These are phyloP conservation scores for Uronychia setigera DNA, from an alignment of 73 alveolate genomes.

Conservation along the genomic window DNA sequence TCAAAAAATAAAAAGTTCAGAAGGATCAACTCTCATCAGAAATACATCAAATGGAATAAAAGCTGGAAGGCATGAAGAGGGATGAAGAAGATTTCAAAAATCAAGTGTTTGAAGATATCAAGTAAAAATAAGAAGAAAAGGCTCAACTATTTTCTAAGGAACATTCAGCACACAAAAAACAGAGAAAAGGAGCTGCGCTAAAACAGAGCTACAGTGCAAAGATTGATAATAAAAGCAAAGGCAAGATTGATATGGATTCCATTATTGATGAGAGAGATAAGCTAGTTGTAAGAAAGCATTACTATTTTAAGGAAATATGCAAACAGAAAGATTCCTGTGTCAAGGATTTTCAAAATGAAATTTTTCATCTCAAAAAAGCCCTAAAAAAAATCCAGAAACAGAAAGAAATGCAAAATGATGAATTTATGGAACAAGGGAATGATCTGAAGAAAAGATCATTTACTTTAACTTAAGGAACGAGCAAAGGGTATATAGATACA, in stretches of 20 bases:
- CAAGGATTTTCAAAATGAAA: neutral
- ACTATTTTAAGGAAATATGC: neutral
- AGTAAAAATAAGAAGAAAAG: neutral
- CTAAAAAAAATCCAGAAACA: neutral
- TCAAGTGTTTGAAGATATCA: neutral
- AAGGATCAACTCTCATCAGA: no score
- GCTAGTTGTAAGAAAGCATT: neutral
- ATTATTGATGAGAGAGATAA: neutral
- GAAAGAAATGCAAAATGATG: neutral
- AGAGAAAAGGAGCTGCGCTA: neutral
- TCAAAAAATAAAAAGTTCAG: no score
- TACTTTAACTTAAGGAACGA: neutral
- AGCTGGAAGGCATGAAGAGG: neutral
- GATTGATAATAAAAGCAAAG: no score
- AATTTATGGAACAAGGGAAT: neutral
- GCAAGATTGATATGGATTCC: no score
- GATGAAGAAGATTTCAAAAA: neutral
- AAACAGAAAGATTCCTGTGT: neutral
- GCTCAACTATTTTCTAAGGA: neutral
- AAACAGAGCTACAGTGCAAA: neutral
- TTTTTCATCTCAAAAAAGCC: no score
- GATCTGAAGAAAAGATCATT: neutral
- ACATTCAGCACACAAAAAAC: neutral
- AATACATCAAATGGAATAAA: neutral
- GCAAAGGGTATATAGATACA: neutral